phyloP scores from a whole-genome alignment of 495 filamentous ascomycete genomes.

The Lophium mytilinum region DNA sequence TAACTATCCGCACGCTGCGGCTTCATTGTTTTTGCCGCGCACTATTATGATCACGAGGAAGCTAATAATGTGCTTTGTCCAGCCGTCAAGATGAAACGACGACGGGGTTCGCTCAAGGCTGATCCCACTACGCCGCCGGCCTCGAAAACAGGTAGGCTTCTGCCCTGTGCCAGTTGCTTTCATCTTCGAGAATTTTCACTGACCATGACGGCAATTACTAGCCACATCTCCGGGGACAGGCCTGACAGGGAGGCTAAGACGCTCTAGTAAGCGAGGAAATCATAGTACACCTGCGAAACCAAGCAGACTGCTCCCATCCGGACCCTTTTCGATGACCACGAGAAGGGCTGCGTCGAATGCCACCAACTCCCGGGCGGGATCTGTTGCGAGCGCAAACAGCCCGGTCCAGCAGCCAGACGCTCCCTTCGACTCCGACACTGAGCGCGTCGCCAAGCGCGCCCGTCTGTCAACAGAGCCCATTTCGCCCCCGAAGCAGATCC shows the following conservation, averaged over 20 bases:
- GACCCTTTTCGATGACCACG: constrained; percentile 30
- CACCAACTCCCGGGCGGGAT: constrained; percentile 18
- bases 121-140: neutral
- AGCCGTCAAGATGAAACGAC: neutral
- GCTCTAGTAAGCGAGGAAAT: constrained; percentile 19
- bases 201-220: constrained; percentile 1
- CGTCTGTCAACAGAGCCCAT: constrained; percentile 18
- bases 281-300: constrained; percentile 10
- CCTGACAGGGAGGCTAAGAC: neutral
- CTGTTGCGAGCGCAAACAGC: constrained; percentile 19
- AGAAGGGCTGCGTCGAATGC: constrained; percentile 25
- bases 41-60: neutral
- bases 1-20: neutral
- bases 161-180: neutral
- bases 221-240: constrained; percentile 10
- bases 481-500: constrained; percentile 8
- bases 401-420: constrained; percentile 4
- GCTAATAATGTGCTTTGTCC: neutral
- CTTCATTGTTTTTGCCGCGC: neutral
- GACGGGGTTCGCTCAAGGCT: neutral
- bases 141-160: neutral
- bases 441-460: constrained; percentile 21
- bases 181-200: constrained; percentile 1
- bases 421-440: constrained; percentile 10
- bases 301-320: constrained; percentile 29